Percentiles rank a stretch among this genome's conserved stretches.
Conservation (phyloP, 495 filamentous ascomycete species). For the Cetradonia linearis region DNA sequence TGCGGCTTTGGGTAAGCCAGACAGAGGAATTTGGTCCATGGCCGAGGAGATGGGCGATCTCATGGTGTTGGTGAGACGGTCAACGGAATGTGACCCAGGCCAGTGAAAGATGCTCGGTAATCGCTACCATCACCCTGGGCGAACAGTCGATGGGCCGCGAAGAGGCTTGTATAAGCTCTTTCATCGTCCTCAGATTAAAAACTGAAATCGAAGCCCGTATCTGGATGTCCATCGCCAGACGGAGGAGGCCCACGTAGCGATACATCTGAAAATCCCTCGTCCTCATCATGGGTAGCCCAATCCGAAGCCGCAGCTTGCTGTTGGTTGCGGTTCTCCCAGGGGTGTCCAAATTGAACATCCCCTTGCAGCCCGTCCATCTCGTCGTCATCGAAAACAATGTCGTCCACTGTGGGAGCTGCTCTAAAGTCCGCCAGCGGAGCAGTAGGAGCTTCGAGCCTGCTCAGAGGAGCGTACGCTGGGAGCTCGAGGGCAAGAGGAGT, state of each 20-base stretch:
- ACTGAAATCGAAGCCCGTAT: neutral
- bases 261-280: neutral
- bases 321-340: neutral
- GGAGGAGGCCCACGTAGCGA: neutral
- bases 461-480: neutral
- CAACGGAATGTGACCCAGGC: neutral
- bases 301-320: neutral
- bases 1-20: neutral
- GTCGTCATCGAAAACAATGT: neutral
- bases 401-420: neutral
- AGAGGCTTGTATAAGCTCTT: neutral
- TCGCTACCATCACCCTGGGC: neutral
- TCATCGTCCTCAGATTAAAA: too few relatives aligned
- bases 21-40: neutral
- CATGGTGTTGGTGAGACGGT: neutral
- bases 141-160: neutral
- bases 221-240: neutral
- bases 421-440: neutral
- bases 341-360: neutral
- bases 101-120: neutral
- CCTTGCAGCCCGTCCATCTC: neutral
- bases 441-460: neutral
- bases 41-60: too few relatives aligned
- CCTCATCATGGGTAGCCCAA: neutral
- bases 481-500: neutral